Conservation (phyloP, 208 protist species). For the Angomonas ambiguus region DNA sequence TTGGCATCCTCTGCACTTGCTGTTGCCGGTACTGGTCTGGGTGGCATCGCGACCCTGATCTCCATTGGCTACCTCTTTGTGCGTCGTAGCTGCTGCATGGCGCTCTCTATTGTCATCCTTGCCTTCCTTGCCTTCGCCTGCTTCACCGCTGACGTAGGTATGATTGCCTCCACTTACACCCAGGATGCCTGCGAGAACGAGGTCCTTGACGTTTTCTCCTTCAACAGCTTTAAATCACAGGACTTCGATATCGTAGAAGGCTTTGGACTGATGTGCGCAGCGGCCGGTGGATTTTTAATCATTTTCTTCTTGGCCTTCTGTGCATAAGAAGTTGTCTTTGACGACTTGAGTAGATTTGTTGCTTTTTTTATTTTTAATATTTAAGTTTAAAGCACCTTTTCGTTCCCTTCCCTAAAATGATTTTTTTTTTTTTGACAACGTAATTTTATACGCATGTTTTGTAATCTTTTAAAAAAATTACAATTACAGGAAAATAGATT, state of each 20-base stretch:
- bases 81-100: neutral
- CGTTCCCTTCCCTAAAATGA: too few species aligned
- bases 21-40: slow-evolving; percentile 12
- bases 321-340: slow-evolving; percentile 12
- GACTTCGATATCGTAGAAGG: slow-evolving; percentile 9
- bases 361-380: slow-evolving; percentile 13
- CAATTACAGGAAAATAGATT: too few species aligned
- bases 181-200: slow-evolving; percentile 14
- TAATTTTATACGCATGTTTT: too few species aligned
- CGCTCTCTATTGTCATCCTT: neutral
- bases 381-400: too few species aligned
- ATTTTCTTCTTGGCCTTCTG: slow-evolving; percentile 12
- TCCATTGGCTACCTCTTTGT: slow-evolving; percentile 6
- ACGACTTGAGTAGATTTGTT: too few species aligned
- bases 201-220: neutral
- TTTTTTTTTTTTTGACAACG: too few species aligned
- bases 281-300: slow-evolving; percentile 11
- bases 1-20: slow-evolving; percentile 12
- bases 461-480: too few species aligned
- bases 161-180: slow-evolving; percentile 10
- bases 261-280: slow-evolving; percentile 17
- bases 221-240: neutral
- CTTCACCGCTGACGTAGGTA: slow-evolving; percentile 6
- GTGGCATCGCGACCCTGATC: slow-evolving; percentile 13
- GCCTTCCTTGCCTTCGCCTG: slow-evolving; percentile 17